Conservation (phyloP, 169 alveolate genomes). For the Plasmodium fragile region DNA sequence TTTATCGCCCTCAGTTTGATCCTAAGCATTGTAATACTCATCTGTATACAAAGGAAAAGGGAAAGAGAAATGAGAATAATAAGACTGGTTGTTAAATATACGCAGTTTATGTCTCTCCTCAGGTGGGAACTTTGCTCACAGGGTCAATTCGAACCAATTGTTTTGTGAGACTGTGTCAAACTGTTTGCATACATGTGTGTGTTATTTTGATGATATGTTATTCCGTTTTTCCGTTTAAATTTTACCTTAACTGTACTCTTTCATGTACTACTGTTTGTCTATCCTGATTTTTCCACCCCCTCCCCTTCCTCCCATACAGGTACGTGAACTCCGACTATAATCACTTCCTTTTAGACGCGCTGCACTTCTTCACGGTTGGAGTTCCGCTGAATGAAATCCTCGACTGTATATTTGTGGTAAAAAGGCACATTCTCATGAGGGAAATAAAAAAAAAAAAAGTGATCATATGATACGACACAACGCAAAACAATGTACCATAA, state of each 20-base stretch:
- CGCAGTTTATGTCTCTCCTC: slow-evolving; percentile 40
- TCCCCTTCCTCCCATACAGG: neutral
- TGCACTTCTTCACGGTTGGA: slow-evolving; percentile 38
- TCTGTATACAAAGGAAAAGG: slow-evolving; percentile 4
- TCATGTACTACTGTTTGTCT: neutral
- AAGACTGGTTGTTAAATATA: slow-evolving; percentile 28
- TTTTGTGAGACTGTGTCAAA: neutral
- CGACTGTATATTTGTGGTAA: slow-evolving; percentile 53
- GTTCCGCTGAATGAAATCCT: slow-evolving; percentile 59
- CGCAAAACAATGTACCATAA: neutral
- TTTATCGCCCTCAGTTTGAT: slow-evolving; percentile 1
- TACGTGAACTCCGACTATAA: slow-evolving; percentile 57
- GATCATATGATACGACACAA: neutral
- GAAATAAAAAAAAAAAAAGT: neutral
- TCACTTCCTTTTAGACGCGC: slow-evolving; percentile 7
- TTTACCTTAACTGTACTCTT: neutral
- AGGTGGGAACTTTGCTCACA: slow-evolving; percentile 13
- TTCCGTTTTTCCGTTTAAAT: neutral
- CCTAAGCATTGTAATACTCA: slow-evolving; percentile 19
- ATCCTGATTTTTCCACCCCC: no score
- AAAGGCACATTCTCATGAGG: neutral
- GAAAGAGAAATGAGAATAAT: slow-evolving; percentile 19
- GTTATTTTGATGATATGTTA: neutral
- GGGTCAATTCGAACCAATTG: slow-evolving; percentile 5
- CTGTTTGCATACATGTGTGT: neutral